These are phyloP conservation scores for Curvularia lunata DNA, from an alignment of 2,329 filamentous ascomycete species.

Conservation along the genomic window DNA sequence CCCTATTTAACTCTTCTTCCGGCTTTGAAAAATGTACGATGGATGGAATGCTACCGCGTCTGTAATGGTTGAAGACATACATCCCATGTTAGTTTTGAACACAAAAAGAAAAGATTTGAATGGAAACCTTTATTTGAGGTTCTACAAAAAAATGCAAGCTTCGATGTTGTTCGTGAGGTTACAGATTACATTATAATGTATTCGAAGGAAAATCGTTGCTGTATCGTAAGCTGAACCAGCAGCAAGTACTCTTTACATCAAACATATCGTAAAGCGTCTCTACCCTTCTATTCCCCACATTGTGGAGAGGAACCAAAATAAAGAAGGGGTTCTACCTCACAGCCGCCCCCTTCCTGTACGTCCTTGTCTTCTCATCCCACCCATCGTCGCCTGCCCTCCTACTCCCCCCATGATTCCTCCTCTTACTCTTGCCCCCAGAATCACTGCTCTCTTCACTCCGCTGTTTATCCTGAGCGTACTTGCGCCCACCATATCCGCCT, in stretches of 20 bases:
- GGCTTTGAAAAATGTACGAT: not conserved
- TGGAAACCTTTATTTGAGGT: not conserved
- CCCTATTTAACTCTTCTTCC: not conserved
- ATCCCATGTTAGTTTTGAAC: constrained; percentile 5
- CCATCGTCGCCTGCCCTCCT: constrained; percentile 47
- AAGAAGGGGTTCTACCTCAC: constrained; percentile 56
- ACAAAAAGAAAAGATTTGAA: not conserved
- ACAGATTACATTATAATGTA: not conserved
- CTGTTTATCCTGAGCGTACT: constrained; percentile 48
- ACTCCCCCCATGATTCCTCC: not conserved
- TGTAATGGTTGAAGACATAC: constrained; percentile 36
- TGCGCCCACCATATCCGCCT: constrained; percentile 52
- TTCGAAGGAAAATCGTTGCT: too few species aligned
- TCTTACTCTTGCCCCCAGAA: constrained; percentile 38
- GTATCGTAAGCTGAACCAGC: constrained; percentile 7
- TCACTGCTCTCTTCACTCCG: constrained; percentile 23
- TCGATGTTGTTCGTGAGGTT: not conserved
- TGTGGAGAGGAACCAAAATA: not conserved
- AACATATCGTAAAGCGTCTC: not conserved
- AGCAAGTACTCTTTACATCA: not conserved
- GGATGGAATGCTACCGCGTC: constrained; percentile 36
- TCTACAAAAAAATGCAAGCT: too few species aligned
- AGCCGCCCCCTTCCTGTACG: constrained; percentile 63
- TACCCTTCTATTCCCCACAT: too few species aligned
- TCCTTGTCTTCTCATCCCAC: constrained; percentile 46